phyloP scores from a whole-genome alignment of 768 basidiomycete species.

The Rhizopogon rudus region DNA sequence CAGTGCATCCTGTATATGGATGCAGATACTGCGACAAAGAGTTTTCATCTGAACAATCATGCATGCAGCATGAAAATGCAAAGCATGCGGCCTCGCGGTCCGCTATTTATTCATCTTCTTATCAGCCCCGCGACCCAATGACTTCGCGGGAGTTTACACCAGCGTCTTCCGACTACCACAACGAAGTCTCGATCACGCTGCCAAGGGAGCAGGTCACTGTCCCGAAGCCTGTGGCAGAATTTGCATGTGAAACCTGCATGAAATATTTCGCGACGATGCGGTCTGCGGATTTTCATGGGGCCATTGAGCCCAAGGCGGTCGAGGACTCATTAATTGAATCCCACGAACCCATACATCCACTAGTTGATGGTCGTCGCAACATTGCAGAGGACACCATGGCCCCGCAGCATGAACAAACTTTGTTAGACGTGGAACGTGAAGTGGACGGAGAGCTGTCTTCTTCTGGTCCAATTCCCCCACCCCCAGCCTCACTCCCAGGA shows the following conservation, averaged over 20 bases:
- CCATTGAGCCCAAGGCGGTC: background rate
- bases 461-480: no score
- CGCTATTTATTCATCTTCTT: background rate
- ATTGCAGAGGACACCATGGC: no score
- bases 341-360: background rate
- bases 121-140: no score
- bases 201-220: background rate
- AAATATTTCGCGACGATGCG: background rate
- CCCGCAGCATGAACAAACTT: background rate
- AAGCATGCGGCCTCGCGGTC: background rate
- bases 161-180: background rate
- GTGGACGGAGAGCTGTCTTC: no score
- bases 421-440: background rate
- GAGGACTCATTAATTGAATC: background rate
- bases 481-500: background rate
- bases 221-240: background rate
- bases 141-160: no score
- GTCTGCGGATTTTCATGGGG: background rate
- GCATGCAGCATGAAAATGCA: background rate
- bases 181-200: background rate
- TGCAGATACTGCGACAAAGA: conserved; percentile 2
- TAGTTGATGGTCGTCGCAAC: background rate
- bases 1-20: conserved; percentile 5
- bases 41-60: background rate
- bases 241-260: background rate